Evolutionary conservation across 371 early-diverging fungal species (phyloP), one percentile per base, ranked within the genome.

Genomic region (Lichtheimia ornata): DNA sequence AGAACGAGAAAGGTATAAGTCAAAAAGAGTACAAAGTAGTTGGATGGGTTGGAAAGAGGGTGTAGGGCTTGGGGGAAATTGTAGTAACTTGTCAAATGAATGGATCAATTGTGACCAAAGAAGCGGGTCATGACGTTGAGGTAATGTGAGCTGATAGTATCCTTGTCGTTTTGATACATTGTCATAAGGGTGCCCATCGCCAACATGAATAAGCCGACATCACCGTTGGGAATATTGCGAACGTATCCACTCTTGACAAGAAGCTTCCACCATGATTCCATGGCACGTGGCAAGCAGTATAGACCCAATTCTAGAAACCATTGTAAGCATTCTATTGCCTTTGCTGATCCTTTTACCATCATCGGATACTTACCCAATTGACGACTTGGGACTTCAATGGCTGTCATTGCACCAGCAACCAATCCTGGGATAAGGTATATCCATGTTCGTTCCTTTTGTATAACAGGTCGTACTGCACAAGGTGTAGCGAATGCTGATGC

Each of bases 121-220:
- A 92, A 83, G 11, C 94, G 84, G n/a, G 86, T 86, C 85, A 94
- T 79, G 12, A 91, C 83, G 41, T 85, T 87, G 20, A 88, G 85
- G 58, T 92, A 93, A 50, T 88, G 88, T 24, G 86, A 76, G 62
- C 77, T 83, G 56, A 94, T 89, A 22, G 85, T 84, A 25, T 80
- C 84, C 17, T 88, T 88, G 49, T 91, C 91, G 56, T 82, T 86
- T 71, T 94, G 93, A 70, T 93, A 94, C 22, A 94, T 67, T 14
- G 86, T 83, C 93, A 94, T 93, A 57, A 94, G 69, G 1, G 87
- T 79, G 25, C 91, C 94, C 84, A 91, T 91, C 0, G 93, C 82
- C 1, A 79, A 69, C 69, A 88, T 86, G 61, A 93, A 91, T 53
- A 90, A 73, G 2, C 82, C 65, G 20, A 84, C 77, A 56, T 88